Evolutionary conservation across 2,329 filamentous ascomycete genomes (phyloP).

Genomic region (Fusarium verticillioides): DNA sequence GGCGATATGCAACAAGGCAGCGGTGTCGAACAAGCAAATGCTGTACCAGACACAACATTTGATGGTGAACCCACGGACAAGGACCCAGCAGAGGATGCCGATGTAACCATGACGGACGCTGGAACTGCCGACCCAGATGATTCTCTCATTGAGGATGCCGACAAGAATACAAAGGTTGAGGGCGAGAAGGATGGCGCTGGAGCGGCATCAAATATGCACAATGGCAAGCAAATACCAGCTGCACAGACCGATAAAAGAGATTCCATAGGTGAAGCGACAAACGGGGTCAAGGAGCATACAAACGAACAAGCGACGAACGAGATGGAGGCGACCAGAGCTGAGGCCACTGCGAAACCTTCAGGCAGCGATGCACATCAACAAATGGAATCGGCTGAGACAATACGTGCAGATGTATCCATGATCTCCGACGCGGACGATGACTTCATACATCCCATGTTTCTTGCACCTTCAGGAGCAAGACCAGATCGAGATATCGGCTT

Average conservation of each 20-base stretch:
- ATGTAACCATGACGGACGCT: constrained; percentile 49
- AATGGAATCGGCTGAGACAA: constrained; percentile 20
- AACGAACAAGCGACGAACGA: constrained; percentile 3
- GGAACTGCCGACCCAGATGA: constrained; percentile 37
- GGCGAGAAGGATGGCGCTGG: constrained; percentile 4
- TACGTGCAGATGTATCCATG: constrained; percentile 3
- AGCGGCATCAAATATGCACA: constrained; percentile 11
- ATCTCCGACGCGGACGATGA: constrained; percentile 51
- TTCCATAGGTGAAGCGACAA: background rate
- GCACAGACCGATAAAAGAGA: background rate
- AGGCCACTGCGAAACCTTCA: constrained; percentile 2
- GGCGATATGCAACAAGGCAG: constrained; percentile 38
- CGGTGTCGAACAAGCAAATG: constrained; percentile 3
- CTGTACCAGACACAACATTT: constrained; percentile 1
- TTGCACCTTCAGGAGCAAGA: constrained; percentile 69
- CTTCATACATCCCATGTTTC: constrained; percentile 80
- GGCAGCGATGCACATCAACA: constrained; percentile 4
- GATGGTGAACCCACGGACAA: constrained; percentile 17
- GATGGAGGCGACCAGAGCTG: background rate
- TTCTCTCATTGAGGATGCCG: constrained; percentile 23
- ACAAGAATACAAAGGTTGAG: constrained; percentile 15
- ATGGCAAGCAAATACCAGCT: constrained; percentile 14
- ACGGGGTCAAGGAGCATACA: constrained; percentile 4
- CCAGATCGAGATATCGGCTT: constrained; percentile 78
- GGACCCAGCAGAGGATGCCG: constrained; percentile 36